Base-by-base conservation (phyloP, 257 asterid genomes). In the Lantana camara region DNA sequence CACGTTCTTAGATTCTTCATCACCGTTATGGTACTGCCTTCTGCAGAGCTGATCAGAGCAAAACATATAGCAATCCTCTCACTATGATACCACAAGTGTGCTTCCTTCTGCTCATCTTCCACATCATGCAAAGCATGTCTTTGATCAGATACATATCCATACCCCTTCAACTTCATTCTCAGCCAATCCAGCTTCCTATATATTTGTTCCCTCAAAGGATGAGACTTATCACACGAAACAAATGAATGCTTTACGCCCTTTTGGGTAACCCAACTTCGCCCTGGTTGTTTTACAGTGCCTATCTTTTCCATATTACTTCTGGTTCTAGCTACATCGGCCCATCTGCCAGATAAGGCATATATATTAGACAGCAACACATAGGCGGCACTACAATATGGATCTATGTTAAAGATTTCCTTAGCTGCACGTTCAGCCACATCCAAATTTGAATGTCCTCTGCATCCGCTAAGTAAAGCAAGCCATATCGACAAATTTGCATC, bases 401-500 rank as follows among this genome's bases (percentile, higher is more conserved):
- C 92, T 1, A 75, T 20, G 42, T 53, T 55, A 17, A 83, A 67
- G 63, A 86, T 52, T 21, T 65, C 64, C 46, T 67, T 74, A n/a
- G 91, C 89, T 29, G 80, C 95, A 16, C 82, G 84, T 73, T 87
- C 95, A 0, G 95, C 97, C 14, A 81, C 24, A 21, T 93, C 83
- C 16, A 85, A 6, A 54, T 87, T 76, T 0, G 65, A 77, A 21
- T 83, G 69, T 22, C 69, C 73, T 66, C 89, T 69, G 73, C 97
- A 90, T 62, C 99, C 90, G 58, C 86, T 87, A 22, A 93, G 84
- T 74, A 90, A 69, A 4, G 96, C 74, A 12, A 90, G 77, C 95
- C 94, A 87, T 60, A 80, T 74, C 0, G 94, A 67, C 41, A 74
- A 17, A 74, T 85, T 87, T 16, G 95, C 68, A 67, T 73, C 73